Base-by-base conservation (phyloP, 1,284 basidiomycete species). In the Cryptococcus sp. region DNA sequence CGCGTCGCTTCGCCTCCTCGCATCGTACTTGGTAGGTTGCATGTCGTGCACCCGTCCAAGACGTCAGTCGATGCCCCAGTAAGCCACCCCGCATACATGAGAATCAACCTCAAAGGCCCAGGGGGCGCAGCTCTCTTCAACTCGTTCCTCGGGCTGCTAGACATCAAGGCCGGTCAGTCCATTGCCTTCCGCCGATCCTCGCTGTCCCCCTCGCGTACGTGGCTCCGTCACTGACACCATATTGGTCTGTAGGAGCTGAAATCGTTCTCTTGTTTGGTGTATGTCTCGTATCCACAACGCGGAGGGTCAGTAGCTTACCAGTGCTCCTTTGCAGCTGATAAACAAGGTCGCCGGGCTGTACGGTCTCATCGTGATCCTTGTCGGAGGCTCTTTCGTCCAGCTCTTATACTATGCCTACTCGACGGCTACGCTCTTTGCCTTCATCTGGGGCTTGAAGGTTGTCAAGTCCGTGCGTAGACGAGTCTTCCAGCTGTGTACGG, bases 321-420 rank as follows among this genome's bases (percentile, higher is more conserved):
- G 16, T 11, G 9, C 46, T 55, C 38, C 2, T 20, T 7, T 18
- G 5, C 65, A 92, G 90, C 81, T 96, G 52, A 83, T 99, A 66
- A 98, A 99, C 83, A 99, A 99, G 79, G 94, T 94, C 52, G 95
- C 95, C 15, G 95, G 95, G 55, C 84, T 98, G 16, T 99, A 97
- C 74, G 95, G 95, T 52, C 84, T 99, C 62, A 87, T 98, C 51
- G 92, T 93, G 15, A 83, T 95, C 61, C 80, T 95, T 64, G 87
- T 90, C 46, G 91, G 90, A 39, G 92, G 91, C 21, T 87, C 90
- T 8, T 87, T 93, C 65, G 85, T 89, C 0, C 95, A 99, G 78
- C 82, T 97, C 57, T 87, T 85, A 75, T 83, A 93, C 70, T 98
- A 98, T 77, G 81, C 93, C 39, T 99, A 99, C 80, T 96, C 91